Evolutionary conservation across 768 basidiomycete genomes (phyloP).

Genomic region (Asterophora parasitica): DNA sequence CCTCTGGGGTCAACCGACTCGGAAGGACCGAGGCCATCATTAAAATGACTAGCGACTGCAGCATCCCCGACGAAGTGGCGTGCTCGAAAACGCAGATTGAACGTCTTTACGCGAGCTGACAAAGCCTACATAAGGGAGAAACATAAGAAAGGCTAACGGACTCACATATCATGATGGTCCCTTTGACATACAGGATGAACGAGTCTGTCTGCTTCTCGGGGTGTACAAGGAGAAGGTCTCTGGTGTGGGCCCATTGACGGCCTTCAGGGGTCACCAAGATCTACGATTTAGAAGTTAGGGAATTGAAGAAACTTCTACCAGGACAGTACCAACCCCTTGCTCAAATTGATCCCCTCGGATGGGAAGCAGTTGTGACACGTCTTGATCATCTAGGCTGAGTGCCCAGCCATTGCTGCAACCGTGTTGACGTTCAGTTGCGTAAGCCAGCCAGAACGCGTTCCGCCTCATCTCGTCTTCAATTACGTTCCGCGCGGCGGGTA

Average conservation of each 20-base stretch:
- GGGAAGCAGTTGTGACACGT: constrained; percentile 68
- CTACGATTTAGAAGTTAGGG: constrained; percentile 22
- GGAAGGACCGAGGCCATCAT: constrained; percentile 30
- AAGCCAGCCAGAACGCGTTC: constrained; percentile 72
- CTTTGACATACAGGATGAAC: constrained; percentile 68
- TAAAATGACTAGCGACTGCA: constrained; percentile 36
- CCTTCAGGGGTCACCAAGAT: constrained; percentile 43
- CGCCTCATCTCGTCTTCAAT: constrained; percentile 69
- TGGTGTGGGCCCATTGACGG: constrained; percentile 65
- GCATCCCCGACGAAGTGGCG: constrained; percentile 57
- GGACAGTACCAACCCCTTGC: constrained; percentile 43
- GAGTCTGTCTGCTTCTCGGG: constrained; percentile 62
- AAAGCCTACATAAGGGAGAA: not conserved
- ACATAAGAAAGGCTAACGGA: not conserved
- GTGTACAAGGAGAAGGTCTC: constrained; percentile 56
- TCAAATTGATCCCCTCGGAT: constrained; percentile 56
- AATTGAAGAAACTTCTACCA: not conserved
- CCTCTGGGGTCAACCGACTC: constrained; percentile 56
- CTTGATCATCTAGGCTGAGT: constrained; percentile 64
- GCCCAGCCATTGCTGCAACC: constrained; percentile 72
- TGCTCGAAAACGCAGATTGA: constrained; percentile 62
- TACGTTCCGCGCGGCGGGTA: constrained; percentile 53
- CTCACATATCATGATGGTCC: constrained; percentile 57
- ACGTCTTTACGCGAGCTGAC: constrained; percentile 50
- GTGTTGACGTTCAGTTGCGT: constrained; percentile 62